A percentile compares a stretch with the other conserved stretches of the same genome.
phyloP scores from a whole-genome alignment of 768 basidiomycete species.

The Boletus edulis region DNA sequence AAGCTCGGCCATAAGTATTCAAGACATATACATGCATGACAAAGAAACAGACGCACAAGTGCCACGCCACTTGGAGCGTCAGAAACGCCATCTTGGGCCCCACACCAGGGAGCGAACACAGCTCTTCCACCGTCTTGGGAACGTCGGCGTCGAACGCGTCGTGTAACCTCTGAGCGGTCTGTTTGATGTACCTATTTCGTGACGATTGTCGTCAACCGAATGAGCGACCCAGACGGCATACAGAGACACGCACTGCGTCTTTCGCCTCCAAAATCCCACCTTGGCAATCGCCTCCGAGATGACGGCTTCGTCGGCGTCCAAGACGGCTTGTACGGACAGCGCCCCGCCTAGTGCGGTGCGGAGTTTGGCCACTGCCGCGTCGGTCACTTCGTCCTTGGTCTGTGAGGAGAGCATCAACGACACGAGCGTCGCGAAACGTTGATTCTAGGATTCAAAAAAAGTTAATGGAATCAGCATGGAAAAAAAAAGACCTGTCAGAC shows the following conservation, averaged over 20 bases:
- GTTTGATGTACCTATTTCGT: constrained; percentile 63
- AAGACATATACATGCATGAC: too few relatives aligned
- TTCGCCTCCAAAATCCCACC: constrained; percentile 91
- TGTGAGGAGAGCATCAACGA: constrained; percentile 96
- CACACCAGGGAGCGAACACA: constrained; percentile 86
- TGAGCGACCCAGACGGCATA: too few relatives aligned
- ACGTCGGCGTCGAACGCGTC: constrained; percentile 82
- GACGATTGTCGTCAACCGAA: too few relatives aligned
- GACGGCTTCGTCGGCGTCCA: constrained; percentile 56
- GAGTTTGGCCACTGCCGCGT: constrained; percentile 73
- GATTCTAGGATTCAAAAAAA: constrained; percentile 40
- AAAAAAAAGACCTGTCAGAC: too few relatives aligned
- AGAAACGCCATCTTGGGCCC: constrained; percentile 98
- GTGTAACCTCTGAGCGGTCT: constrained; percentile 63
- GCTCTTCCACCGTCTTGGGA: constrained; percentile 82
- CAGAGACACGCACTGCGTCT: constrained; percentile 56
- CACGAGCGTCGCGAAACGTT: constrained; percentile 81
- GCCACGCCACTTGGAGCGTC: constrained; percentile 80
- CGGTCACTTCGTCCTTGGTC: constrained; percentile 89
- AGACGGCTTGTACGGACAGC: constrained; percentile 69
- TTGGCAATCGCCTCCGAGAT: constrained; percentile 79
- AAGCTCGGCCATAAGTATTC: too few relatives aligned
- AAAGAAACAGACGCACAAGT: constrained; percentile 49
- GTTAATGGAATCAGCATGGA: too few relatives aligned
- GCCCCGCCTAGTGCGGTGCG: constrained; percentile 73